Evolutionary conservation across 73 alveolate genomes (phyloP).

Genomic region (Stentor coeruleus): DNA sequence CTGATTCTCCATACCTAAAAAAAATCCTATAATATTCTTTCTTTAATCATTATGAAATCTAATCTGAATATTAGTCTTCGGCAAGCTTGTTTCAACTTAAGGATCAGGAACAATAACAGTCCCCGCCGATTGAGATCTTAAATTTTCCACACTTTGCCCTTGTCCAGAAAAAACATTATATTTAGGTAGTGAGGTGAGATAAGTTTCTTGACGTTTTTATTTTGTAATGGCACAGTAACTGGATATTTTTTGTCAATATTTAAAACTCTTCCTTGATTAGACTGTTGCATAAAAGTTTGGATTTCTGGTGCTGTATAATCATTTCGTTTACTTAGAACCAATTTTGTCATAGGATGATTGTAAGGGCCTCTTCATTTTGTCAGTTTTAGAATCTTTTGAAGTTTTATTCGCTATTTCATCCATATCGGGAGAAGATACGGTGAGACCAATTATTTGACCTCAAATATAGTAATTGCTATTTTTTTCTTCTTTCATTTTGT

Average conservation of each 20-base stretch:
- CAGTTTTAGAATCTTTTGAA: conserved; percentile 25
- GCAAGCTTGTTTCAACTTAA: conserved; percentile 43
- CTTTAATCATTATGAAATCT: conserved; percentile 69
- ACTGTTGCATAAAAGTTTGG: conserved; percentile 52
- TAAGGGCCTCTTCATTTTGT: conserved; percentile 35
- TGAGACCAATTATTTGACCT: conserved; percentile 56
- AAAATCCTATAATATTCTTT: too few relatives aligned
- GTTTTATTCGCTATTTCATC: conserved; percentile 46
- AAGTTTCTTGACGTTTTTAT: conserved; percentile 54
- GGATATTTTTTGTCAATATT: conserved; percentile 41
- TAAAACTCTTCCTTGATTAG: conserved; percentile 55
- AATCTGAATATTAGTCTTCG: conserved; percentile 50
- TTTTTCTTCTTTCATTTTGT: conserved; percentile 29
- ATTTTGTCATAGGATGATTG: conserved; percentile 42
- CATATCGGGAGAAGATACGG: conserved; percentile 45
- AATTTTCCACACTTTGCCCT: conserved; percentile 49
- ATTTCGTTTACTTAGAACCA: conserved; percentile 64
- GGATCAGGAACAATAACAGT: conserved; percentile 49
- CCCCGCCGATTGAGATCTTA: conserved; percentile 33
- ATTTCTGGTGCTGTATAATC: conserved; percentile 51
- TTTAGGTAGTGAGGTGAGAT: conserved; percentile 56
- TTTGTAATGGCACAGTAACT: conserved; percentile 54
- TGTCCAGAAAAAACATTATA: conserved; percentile 56
- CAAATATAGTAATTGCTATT: conserved; percentile 49
- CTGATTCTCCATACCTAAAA: too few relatives aligned